Base-by-base conservation (phyloP, 352 stramenopile genomes). In the Proteromonas lacertae region DNA sequence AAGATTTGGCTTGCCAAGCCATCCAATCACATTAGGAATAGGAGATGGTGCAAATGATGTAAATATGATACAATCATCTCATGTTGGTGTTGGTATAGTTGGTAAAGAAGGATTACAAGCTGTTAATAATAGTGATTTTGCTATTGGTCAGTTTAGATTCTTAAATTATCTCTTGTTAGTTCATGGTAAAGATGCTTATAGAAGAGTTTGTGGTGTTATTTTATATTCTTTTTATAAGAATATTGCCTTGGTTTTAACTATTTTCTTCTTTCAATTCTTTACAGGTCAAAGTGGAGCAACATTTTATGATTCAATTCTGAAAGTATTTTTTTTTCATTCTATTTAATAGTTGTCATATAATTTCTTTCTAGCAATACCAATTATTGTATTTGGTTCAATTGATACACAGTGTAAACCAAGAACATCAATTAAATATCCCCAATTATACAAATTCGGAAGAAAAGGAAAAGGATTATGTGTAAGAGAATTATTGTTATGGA, bases 51-150 rank as follows among this genome's bases (percentile, higher is more conserved):
- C n/a, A n/a, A n/a, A n/a, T n/a, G n/a, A n/a, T n/a, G n/a, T n/a
- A n/a, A n/a, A n/a, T n/a, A 96, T 90, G 75, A 84, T 90, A 13
- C 73, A 89, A 49, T 62, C 69, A 2, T 72, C 68, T 7, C 69
- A 90, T 22, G 60, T 90, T 1, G 76, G 75, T 7, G 64, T 91
- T 1, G 76, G 75, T 17, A 88, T 91, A 30, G 74, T 59, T 8
- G 76, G 76, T 10, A 73, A 86, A 40, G 75, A 91, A 58, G 76
- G 76, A 4, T 72, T 77, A 52, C 76, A 91, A 31, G 75, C 76
- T 12, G 74, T 86, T 9, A 89, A 86, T 78, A n/a, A n/a, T n/a
- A n/a, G n/a, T n/a, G n/a, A n/a, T n/a, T n/a, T n/a, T n/a, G n/a
- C n/a, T n/a, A n/a, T n/a, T n/a, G n/a, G n/a, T n/a, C n/a, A n/a